These are phyloP conservation scores for Parafenestella ontariensis DNA, from an alignment of 2,329 filamentous ascomycete genomes.

Conservation along the genomic window DNA sequence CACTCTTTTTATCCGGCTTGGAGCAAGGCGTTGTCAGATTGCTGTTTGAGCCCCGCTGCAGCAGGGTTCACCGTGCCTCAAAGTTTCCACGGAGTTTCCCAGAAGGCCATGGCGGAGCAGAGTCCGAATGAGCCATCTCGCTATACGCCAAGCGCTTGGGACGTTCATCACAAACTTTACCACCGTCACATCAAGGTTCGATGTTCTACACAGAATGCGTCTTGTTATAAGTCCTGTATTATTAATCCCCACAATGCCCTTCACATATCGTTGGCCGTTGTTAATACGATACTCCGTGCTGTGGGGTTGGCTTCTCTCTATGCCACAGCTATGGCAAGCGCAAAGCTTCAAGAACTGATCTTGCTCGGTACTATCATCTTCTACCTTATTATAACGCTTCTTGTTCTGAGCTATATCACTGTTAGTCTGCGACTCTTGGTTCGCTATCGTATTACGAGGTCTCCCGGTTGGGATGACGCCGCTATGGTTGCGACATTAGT, in stretches of 20 bases:
- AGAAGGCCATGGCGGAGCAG: slow-evolving; percentile 16
- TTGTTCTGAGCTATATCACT: slow-evolving; percentile 36
- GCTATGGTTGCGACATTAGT: slow-evolving; percentile 40
- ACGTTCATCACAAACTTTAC: slow-evolving; percentile 21
- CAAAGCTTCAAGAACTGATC: slow-evolving; percentile 23
- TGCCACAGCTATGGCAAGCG: slow-evolving; percentile 1
- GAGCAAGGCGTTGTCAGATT: slow-evolving; percentile 3
- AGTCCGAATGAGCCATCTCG: slow-evolving; percentile 4
- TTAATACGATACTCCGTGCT: slow-evolving; percentile 10
- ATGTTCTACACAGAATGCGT: slow-evolving; percentile 13
- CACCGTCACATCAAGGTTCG: slow-evolving; percentile 21
- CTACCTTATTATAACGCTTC: slow-evolving; percentile 31
- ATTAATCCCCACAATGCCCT: slow-evolving; percentile 22
- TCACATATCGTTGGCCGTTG: slow-evolving; percentile 1
- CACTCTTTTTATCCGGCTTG: neutral
- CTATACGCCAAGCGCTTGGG: slow-evolving; percentile 33
- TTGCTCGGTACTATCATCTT: slow-evolving; percentile 28
- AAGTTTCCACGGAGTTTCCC: neutral
- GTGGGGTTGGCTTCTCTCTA: slow-evolving; percentile 10
- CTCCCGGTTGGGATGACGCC: slow-evolving; percentile 44
- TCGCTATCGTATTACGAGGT: slow-evolving; percentile 40
- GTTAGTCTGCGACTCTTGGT: slow-evolving; percentile 45
- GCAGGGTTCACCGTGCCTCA: slow-evolving; percentile 14
- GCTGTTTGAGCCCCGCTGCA: neutral
- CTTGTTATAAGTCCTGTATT: slow-evolving; percentile 5